phyloP scores from a whole-genome alignment of 2,329 filamentous ascomycete species.

The Thermothelomyces thermophilus region DNA sequence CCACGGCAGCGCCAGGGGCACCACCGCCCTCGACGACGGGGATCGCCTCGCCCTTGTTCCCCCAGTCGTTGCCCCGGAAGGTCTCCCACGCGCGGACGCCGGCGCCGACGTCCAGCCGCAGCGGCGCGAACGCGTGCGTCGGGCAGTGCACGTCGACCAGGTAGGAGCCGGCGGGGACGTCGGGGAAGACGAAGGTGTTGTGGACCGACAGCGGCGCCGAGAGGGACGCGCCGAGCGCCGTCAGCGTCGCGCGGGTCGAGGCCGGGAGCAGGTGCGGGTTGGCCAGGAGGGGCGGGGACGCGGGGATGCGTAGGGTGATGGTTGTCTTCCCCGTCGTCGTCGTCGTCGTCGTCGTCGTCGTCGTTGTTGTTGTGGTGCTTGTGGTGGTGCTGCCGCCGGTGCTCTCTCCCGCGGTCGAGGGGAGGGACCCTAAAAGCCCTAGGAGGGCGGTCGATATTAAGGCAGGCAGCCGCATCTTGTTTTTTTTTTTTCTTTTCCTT shows the following conservation, averaged over 20 bases:
- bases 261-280: constrained; percentile 53
- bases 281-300: constrained; percentile 31
- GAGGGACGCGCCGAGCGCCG: constrained; percentile 33
- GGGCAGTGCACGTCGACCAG: constrained; percentile 72
- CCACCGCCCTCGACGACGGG: constrained; percentile 34
- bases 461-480: background rate
- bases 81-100: constrained; percentile 70
- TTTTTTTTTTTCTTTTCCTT: too few relatives aligned
- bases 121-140: constrained; percentile 68
- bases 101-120: constrained; percentile 65
- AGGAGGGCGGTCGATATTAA: constrained; percentile 27
- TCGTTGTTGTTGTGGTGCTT: constrained; percentile 29
- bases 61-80: constrained; percentile 84
- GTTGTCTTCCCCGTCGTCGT: constrained; percentile 30
- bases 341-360: constrained; percentile 23
- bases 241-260: constrained; percentile 58
- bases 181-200: constrained; percentile 69
- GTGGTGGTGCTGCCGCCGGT: too few relatives aligned
- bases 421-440: constrained; percentile 19
- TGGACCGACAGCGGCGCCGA: constrained; percentile 58
- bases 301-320: constrained; percentile 40
- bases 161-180: constrained; percentile 68
- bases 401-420: constrained; percentile 24
- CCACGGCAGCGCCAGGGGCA: constrained; percentile 36
- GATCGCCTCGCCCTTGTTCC: constrained; percentile 66